phyloP scores from a whole-genome alignment of 306 rosid species.

The Fagus crenata region DNA sequence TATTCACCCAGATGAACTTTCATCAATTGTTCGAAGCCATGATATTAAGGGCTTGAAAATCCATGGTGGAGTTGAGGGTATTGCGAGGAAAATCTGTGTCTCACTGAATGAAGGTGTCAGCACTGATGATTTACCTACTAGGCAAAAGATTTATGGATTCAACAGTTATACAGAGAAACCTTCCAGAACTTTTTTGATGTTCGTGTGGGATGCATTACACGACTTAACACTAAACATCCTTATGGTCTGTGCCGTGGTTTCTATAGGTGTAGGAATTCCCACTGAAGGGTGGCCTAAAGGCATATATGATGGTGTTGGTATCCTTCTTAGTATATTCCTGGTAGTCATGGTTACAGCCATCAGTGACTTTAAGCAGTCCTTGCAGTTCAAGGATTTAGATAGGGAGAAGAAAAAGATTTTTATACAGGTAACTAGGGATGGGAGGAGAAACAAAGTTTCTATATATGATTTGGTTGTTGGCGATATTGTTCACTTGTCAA shows the following conservation, averaged over 20 bases:
- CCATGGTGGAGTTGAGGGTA: slow-evolving; percentile 59
- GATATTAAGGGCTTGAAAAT: slow-evolving; percentile 43
- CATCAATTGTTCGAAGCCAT: slow-evolving; percentile 67
- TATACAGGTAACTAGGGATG: slow-evolving; percentile 78
- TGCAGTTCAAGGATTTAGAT: slow-evolving; percentile 84
- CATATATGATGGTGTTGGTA: slow-evolving; percentile 84
- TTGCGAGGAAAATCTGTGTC: slow-evolving; percentile 55
- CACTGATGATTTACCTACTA: slow-evolving; percentile 41
- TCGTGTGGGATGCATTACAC: slow-evolving; percentile 89
- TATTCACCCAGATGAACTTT: slow-evolving; percentile 87
- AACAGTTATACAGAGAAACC: slow-evolving; percentile 80
- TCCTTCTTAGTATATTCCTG: slow-evolving; percentile 69
- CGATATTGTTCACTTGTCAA: slow-evolving; percentile 83
- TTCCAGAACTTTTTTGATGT: slow-evolving; percentile 60
- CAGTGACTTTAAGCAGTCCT: slow-evolving; percentile 85
- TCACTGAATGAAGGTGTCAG: slow-evolving; percentile 58
- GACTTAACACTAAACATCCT: slow-evolving; percentile 85
- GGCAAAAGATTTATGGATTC: slow-evolving; percentile 76
- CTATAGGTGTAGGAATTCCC: slow-evolving; percentile 77
- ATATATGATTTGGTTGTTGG: slow-evolving; percentile 86
- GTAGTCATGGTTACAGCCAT: slow-evolving; percentile 87
- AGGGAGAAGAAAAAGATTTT: slow-evolving; percentile 83
- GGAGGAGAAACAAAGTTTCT: slow-evolving; percentile 64
- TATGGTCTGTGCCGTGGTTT: slow-evolving; percentile 78
- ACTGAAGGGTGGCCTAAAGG: slow-evolving; percentile 98